These are phyloP conservation scores for Penicillium macrosclerotiorum DNA, from an alignment of 495 filamentous ascomycete genomes.

Conservation along the genomic window DNA sequence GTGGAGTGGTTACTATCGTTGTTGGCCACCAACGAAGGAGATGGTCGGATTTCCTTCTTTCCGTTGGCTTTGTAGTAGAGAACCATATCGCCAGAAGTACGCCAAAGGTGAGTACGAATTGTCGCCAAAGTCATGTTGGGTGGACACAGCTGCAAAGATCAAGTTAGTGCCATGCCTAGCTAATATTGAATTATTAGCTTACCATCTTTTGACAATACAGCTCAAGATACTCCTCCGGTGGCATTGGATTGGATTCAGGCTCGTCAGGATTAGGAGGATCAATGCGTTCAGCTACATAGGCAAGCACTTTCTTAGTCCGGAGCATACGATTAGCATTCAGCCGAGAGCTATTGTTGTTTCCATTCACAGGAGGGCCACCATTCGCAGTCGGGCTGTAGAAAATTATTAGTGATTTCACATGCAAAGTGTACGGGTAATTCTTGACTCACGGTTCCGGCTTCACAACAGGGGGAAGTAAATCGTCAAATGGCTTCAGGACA, in stretches of 20 bases:
- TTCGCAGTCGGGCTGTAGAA: slow-evolving; percentile 21
- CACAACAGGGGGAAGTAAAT: slow-evolving; percentile 67
- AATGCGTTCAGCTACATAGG: slow-evolving; percentile 88
- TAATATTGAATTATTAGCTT: slow-evolving; percentile 28
- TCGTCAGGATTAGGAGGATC: slow-evolving; percentile 58
- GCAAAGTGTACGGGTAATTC: no score
- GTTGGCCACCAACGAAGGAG: slow-evolving; percentile 16
- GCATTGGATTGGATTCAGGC: slow-evolving; percentile 58
- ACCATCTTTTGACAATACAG: slow-evolving; percentile 92
- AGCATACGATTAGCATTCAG: slow-evolving; percentile 98
- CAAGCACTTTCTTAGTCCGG: slow-evolving; percentile 88
- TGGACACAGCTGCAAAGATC: slow-evolving; percentile 49
- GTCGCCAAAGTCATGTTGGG: slow-evolving; percentile 88
- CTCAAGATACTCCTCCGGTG: slow-evolving; percentile 90
- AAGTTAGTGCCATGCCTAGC: slow-evolving; percentile 10
- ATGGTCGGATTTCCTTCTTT: slow-evolving; percentile 51
- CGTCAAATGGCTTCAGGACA: slow-evolving; percentile 79
- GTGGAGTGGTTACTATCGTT: slow-evolving; percentile 17
- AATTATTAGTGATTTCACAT: background rate
- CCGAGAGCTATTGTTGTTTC: slow-evolving; percentile 64
- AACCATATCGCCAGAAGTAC: slow-evolving; percentile 83
- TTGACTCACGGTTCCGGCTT: slow-evolving; percentile 58
- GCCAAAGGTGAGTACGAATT: slow-evolving; percentile 87
- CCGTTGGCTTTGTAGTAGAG: slow-evolving; percentile 91
- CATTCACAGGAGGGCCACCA: slow-evolving; percentile 16